These are phyloP conservation scores for Trichoderma sp. DNA, from an alignment of 2,329 filamentous ascomycete species.

Conservation along the genomic window DNA sequence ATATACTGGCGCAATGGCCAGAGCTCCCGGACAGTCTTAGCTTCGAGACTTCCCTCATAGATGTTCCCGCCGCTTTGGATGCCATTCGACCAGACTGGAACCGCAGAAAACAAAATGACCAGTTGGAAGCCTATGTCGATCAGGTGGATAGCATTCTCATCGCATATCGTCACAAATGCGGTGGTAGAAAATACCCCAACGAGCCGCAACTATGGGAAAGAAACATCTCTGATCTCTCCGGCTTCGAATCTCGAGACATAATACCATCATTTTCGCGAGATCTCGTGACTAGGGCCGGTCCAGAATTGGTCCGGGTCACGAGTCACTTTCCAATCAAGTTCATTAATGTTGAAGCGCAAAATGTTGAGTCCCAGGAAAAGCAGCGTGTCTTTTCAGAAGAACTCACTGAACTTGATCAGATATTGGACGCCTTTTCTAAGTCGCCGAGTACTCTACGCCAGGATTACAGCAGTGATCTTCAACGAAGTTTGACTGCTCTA, in stretches of 20 bases:
- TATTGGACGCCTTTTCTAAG: conserved; percentile 15
- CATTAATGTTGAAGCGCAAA: background rate
- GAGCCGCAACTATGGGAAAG: no score
- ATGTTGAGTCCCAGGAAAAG: background rate
- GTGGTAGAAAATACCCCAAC: background rate
- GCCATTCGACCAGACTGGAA: background rate
- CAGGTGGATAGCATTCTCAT: background rate
- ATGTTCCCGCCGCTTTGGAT: background rate
- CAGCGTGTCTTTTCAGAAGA: background rate
- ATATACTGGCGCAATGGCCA: no score
- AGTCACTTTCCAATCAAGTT: background rate
- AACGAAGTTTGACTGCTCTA: no score
- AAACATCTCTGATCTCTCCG: background rate
- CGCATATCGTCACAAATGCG: background rate
- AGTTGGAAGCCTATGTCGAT: background rate
- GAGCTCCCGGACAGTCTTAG: no score
- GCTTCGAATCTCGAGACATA: background rate
- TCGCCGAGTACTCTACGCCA: conserved; percentile 12
- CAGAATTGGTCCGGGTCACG: background rate
- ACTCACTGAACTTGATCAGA: background rate
- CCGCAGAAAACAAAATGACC: background rate
- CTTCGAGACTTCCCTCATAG: background rate
- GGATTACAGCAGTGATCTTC: conserved; percentile 28
- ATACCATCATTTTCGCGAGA: conserved; percentile 1
- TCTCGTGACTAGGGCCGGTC: background rate